Base-by-base conservation (phyloP, 768 basidiomycete species). In the Auriscalpium orientale region DNA sequence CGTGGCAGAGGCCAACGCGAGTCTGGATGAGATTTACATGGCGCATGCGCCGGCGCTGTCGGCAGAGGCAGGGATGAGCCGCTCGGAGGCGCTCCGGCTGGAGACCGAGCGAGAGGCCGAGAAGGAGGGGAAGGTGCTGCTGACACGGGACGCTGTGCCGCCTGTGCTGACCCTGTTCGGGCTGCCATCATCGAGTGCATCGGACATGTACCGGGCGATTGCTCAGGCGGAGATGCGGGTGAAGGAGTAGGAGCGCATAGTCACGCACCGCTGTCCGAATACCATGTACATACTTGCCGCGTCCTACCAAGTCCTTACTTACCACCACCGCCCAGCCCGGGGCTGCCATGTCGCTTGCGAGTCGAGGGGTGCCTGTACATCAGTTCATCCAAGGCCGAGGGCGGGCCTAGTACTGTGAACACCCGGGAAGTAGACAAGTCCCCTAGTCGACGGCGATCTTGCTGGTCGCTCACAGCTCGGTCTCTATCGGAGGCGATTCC, bases 191-290 rank as follows among this genome's bases (percentile, higher is more conserved):
- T 71, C 70, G 22, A 72, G 78, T 33, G 72, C 71, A 28, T 68
- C 73, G 36, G 80, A 85, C 62, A 66, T 90, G 46, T 73, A 79
- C 60, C 79, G 86, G 37, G 89, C 87, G 5, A 66, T 89, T 12
- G 81, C 83, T 57, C 88, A 91, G 66, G 75, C 72, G 49, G 65
- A 63, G 37, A 54, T 64, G 15, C 70, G 78, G 61, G 20, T 38
- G 54, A 52, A 58, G 28, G 50, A 52, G 59, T 51, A n/a, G n/a
- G n/a, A n/a, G n/a, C n/a, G n/a, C n/a, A n/a, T n/a, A n/a, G n/a
- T n/a, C n/a, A n/a, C n/a, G n/a, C n/a, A n/a, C n/a, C n/a, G n/a
- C n/a, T n/a, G n/a, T n/a, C n/a, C n/a, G n/a, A n/a, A n/a, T n/a
- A n/a, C n/a, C n/a, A n/a, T n/a, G n/a, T n/a, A n/a, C n/a, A n/a